These are phyloP conservation scores for Mikania micrantha DNA, from an alignment of 129 eudicot species.

Conservation along the genomic window DNA sequence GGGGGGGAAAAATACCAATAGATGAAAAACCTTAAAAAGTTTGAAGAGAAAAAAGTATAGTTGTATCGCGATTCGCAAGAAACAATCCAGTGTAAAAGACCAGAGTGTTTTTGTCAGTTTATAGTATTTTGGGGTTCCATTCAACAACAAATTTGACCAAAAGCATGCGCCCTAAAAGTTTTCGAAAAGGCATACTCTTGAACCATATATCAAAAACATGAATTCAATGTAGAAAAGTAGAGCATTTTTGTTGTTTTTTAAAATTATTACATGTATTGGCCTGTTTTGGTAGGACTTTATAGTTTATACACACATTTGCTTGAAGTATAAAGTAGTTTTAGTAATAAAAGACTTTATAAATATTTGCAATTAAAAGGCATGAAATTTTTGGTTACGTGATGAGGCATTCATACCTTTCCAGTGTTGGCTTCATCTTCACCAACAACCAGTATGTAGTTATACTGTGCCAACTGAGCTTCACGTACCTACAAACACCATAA, in stretches of 20 bases:
- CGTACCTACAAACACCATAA: constrained; percentile 46
- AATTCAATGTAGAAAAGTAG: too few relatives aligned
- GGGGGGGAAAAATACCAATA: too few relatives aligned
- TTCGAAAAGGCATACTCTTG: too few relatives aligned
- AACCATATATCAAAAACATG: too few relatives aligned
- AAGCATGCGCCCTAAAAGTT: too few relatives aligned
- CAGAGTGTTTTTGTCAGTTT: background rate
- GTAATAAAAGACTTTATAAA: too few relatives aligned
- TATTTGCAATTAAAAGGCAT: background rate
- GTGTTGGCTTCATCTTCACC: constrained; percentile 78
- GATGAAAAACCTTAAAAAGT: too few relatives aligned
- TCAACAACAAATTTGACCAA: background rate
- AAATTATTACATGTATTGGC: background rate
- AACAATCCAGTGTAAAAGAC: background rate
- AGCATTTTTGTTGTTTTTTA: too few relatives aligned
- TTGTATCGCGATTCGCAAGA: background rate
- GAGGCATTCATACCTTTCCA: constrained; percentile 41
- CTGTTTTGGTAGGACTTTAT: background rate
- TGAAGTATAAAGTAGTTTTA: background rate
- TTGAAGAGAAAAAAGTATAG: too few relatives aligned
- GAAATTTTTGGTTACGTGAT: background rate
- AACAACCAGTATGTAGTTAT: constrained; percentile 89
- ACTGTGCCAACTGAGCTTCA: constrained; percentile 87
- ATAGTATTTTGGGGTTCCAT: background rate
- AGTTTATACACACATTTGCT: too few relatives aligned